Evolutionary conservation across 495 filamentous ascomycete genomes (phyloP).

Genomic region (Daldinia concentrica): DNA sequence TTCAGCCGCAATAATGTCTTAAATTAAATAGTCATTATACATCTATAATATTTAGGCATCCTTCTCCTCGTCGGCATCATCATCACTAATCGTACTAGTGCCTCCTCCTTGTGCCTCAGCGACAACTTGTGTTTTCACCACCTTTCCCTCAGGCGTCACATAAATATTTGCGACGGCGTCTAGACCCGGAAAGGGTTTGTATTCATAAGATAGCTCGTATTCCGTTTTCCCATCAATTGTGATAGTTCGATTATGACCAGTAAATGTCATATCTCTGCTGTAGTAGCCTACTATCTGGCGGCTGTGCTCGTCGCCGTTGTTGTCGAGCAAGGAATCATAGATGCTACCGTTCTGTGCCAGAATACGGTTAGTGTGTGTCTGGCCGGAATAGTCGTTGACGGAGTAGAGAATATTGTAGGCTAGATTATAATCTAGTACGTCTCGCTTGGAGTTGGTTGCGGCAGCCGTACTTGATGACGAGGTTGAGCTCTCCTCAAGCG

Average conservation of each 20-base stretch:
- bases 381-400: slow-evolving; percentile 64
- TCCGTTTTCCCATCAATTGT: slow-evolving; percentile 55
- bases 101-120: slow-evolving; percentile 62
- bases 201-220: slow-evolving; percentile 60
- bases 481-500: slow-evolving; percentile 29
- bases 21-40: neutral
- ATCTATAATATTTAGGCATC: neutral
- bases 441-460: slow-evolving; percentile 38
- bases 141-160: slow-evolving; percentile 54
- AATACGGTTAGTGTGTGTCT: slow-evolving; percentile 64
- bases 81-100: slow-evolving; percentile 57
- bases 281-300: slow-evolving; percentile 58
- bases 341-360: slow-evolving; percentile 64
- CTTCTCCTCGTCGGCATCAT: slow-evolving; percentile 36
- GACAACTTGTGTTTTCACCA: slow-evolving; percentile 60
- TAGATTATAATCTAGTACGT: slow-evolving; percentile 37
- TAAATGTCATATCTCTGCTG: slow-evolving; percentile 60
- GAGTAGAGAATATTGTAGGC: slow-evolving; percentile 63
- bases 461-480: slow-evolving; percentile 38
- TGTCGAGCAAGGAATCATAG: slow-evolving; percentile 62
- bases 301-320: slow-evolving; percentile 56
- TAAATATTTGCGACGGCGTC: slow-evolving; percentile 59
- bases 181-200: slow-evolving; percentile 61
- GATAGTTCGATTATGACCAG: slow-evolving; percentile 60
- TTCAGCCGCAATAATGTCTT: neutral